These are phyloP conservation scores for Ogataea degrootiae DNA, from an alignment of 805 yeast genomes.

Conservation along the genomic window DNA sequence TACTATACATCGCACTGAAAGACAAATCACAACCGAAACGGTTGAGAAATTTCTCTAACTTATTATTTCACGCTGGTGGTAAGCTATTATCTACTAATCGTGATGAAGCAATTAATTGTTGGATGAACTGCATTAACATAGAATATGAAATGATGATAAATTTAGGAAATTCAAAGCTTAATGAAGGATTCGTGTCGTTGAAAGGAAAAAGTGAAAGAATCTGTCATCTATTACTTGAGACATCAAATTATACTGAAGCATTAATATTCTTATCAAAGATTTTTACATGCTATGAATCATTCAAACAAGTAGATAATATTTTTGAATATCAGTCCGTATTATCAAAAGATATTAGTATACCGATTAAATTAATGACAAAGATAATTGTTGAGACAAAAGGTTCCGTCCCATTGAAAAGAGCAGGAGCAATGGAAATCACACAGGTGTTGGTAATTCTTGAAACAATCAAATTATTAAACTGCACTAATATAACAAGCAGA, in stretches of 20 bases:
- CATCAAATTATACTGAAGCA: conserved; percentile 11
- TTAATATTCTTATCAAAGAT: conserved; percentile 15
- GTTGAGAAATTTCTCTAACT: conserved; percentile 41
- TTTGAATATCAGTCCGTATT: conserved; percentile 7
- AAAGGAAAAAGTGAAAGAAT: conserved; percentile 32
- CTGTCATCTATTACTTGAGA: conserved; percentile 26
- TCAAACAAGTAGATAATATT: neutral
- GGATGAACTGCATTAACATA: conserved; percentile 27
- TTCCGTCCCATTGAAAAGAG: conserved; percentile 4
- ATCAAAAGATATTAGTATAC: conserved; percentile 5
- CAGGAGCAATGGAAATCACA: conserved; percentile 17
- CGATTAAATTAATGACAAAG: conserved; percentile 19
- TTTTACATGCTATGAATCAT: conserved; percentile 14
- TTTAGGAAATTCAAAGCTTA: neutral
- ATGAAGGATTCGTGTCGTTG: conserved; percentile 14
- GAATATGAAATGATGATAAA: conserved; percentile 25
- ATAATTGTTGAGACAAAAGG: conserved; percentile 13
- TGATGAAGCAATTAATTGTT: conserved; percentile 14
- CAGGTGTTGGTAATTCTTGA: conserved; percentile 15
- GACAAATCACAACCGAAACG: conserved; percentile 29
- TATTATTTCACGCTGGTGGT: conserved; percentile 38
- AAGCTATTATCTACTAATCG: conserved; percentile 11
- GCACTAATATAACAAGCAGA: conserved; percentile 14
- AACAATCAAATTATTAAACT: conserved; percentile 21
- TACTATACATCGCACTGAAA: conserved; percentile 23